Percentiles rank a stretch among this genome's conserved stretches.
Conservation (phyloP, 163 green algal genomes). For the Chlamydomonas reinhardtii region DNA sequence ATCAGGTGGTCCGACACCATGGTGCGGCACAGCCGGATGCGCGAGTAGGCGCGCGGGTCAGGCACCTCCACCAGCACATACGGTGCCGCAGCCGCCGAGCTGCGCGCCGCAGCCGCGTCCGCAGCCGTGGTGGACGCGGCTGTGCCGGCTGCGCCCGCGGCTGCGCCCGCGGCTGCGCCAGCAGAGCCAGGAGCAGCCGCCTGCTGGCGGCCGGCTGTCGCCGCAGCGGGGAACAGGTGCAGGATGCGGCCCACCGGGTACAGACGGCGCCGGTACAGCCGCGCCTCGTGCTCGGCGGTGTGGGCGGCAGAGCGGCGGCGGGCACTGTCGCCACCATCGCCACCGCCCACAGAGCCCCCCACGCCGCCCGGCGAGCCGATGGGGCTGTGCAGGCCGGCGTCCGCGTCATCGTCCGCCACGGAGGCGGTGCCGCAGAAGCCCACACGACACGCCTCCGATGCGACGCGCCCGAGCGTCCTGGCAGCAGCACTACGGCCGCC, state of each 20-base stretch:
- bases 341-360: not conserved
- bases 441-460: not conserved
- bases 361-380: not conserved
- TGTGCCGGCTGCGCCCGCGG: not conserved
- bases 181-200: not conserved
- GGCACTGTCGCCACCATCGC: not conserved
- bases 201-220: not conserved
- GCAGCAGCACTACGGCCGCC: too few species aligned
- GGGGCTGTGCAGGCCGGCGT: too few species aligned
- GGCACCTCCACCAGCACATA: slow-evolving; percentile 65
- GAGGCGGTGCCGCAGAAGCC: not conserved
- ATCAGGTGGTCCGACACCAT: slow-evolving; percentile 90
- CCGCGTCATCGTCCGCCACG: not conserved
- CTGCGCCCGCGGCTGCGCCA: not conserved
- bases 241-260: slow-evolving; percentile 88
- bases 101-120: slow-evolving; percentile 6
- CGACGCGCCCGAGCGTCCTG: not conserved
- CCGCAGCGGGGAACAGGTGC: slow-evolving; percentile 81
- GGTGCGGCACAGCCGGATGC: slow-evolving; percentile 80
- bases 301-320: not conserved
- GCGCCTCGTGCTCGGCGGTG: not conserved
- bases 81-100: slow-evolving; percentile 22
- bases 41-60: slow-evolving; percentile 49
- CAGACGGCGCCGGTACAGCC: slow-evolving; percentile 65
- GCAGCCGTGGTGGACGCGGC: not conserved